Evolutionary conservation across 1,139 yeast species (phyloP).

Genomic region (Kluyveromyces marxianus): DNA sequence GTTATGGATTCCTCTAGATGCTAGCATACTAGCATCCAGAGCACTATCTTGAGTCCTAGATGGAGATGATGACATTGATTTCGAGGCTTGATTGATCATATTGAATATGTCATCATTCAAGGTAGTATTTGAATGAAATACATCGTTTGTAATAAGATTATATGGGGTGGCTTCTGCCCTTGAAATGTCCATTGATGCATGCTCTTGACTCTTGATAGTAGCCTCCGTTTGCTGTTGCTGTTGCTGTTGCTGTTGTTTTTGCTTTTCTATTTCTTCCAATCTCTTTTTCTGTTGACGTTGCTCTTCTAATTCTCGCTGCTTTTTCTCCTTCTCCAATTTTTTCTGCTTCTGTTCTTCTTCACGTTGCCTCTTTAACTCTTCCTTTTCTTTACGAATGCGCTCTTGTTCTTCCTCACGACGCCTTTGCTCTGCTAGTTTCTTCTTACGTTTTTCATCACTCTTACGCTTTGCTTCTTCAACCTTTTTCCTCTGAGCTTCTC

Average conservation of each 20-base stretch:
- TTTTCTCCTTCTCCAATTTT: constrained; percentile 37
- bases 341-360: constrained; percentile 38
- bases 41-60: not conserved
- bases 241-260: constrained; percentile 29
- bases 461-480: constrained; percentile 31
- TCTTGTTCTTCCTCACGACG: constrained; percentile 34
- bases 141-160: constrained; percentile 3
- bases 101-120: constrained; percentile 23
- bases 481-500: constrained; percentile 35
- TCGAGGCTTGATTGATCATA: constrained; percentile 25
- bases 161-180: constrained; percentile 7
- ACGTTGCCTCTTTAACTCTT: constrained; percentile 33
- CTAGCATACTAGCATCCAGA: not conserved
- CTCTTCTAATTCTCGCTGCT: constrained; percentile 31
- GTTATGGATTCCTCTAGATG: not conserved
- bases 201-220: not conserved
- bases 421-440: constrained; percentile 37
- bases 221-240: not conserved
- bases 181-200: constrained; percentile 17
- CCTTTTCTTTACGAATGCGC: constrained; percentile 34
- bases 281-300: constrained; percentile 11
- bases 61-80: constrained; percentile 11
- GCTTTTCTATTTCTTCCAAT: constrained; percentile 23
- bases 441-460: constrained; percentile 38
- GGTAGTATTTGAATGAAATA: constrained; percentile 3